Conservation (phyloP, 768 basidiomycete genomes). For the Roridomyces roridus region DNA sequence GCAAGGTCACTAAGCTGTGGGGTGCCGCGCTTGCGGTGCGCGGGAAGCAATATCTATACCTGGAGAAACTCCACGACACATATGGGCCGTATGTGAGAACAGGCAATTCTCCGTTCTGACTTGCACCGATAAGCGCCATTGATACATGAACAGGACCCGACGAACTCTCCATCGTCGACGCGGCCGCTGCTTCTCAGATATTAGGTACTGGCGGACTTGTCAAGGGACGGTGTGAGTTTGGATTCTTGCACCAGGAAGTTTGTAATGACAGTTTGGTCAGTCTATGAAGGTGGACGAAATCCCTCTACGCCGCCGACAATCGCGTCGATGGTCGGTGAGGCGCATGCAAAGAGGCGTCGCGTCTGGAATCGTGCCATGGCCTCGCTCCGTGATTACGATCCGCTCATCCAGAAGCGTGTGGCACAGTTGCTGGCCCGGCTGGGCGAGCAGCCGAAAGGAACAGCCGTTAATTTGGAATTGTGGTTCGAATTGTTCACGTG, state of each 20-base stretch:
- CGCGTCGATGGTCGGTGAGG: neutral
- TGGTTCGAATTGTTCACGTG: conserved; percentile 49
- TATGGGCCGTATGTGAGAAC: conserved; percentile 38
- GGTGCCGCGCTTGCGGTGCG: neutral
- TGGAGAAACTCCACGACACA: conserved; percentile 29
- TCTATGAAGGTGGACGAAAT: conserved; percentile 1
- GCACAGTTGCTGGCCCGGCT: conserved; percentile 46
- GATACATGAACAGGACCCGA: neutral
- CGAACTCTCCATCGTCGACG: neutral
- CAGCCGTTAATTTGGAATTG: conserved; percentile 33
- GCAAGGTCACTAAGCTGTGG: conserved; percentile 44
- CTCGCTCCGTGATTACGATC: conserved; percentile 52
- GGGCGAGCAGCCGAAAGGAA: conserved; percentile 28
- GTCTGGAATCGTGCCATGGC: conserved; percentile 58
- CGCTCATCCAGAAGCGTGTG: conserved; percentile 39
- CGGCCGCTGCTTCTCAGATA: neutral
- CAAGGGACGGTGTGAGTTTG: neutral
- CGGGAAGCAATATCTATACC: conserved; percentile 29
- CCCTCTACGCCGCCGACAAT: conserved; percentile 1
- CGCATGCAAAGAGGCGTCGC: conserved; percentile 48
- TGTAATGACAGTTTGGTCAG: neutral
- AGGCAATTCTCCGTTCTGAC: conserved; percentile 28
- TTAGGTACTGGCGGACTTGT: neutral
- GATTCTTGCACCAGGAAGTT: no score
- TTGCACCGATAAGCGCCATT: neutral